Percentiles rank a stretch among this genome's conserved stretches.
Conservation (phyloP, 176 grass and related monocot genomes). For the Otatea glauca region DNA sequence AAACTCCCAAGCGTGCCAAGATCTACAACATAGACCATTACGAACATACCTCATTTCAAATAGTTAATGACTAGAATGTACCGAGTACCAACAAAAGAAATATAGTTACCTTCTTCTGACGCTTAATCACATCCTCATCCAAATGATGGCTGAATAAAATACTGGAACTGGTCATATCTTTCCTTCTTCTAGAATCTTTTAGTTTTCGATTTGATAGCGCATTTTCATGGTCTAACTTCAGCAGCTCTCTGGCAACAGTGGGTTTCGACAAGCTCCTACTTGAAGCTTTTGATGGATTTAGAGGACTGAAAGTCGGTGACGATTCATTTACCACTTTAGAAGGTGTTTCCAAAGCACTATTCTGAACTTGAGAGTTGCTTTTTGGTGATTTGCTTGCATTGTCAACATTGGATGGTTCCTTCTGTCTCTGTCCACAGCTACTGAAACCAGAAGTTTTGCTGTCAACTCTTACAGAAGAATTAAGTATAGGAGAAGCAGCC, state of each 20-base stretch:
- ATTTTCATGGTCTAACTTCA: constrained; percentile 57
- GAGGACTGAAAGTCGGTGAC: constrained; percentile 76
- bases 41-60: constrained; percentile 27
- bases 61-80: constrained; percentile 1
- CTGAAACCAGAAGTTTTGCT: constrained; percentile 45
- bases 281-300: constrained; percentile 57
- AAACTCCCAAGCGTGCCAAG: constrained; percentile 61
- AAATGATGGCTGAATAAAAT: constrained; percentile 91
- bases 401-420: constrained; percentile 25
- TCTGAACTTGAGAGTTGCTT: constrained; percentile 32
- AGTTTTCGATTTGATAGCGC: constrained; percentile 31
- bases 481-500: constrained; percentile 44
- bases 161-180: constrained; percentile 57
- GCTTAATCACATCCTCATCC: constrained; percentile 68
- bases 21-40: constrained; percentile 57
- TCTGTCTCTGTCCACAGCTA: constrained; percentile 29
- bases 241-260: constrained; percentile 60
- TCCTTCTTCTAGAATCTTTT: constrained; percentile 66
- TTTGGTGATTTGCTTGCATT: constrained; percentile 46
- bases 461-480: constrained; percentile 46
- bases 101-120: constrained; percentile 80
- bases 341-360: constrained; percentile 37
- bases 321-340: constrained; percentile 55
- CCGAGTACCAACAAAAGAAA: constrained; percentile 1
- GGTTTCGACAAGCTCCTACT: constrained; percentile 49